Base-by-base conservation (phyloP, 495 filamentous ascomycete species). In the Aspergillus cristatus region DNA sequence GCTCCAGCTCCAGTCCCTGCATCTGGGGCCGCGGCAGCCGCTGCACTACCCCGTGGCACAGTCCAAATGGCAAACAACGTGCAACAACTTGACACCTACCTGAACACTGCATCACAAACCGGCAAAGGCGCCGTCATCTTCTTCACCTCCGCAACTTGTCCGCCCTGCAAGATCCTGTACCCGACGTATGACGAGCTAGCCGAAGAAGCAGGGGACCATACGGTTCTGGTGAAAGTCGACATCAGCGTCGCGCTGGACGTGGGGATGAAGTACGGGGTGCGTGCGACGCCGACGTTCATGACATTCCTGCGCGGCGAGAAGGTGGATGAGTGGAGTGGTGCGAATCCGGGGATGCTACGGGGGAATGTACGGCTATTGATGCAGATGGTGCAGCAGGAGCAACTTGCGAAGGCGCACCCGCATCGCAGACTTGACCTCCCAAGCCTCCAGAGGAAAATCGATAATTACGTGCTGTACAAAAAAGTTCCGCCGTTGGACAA, bases 111-210 rank as follows among this genome's bases (percentile, higher is more conserved):
- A 7, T 65, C 72, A 14, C 60, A 70, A n/a, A 14, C 28, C 28
- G 11, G 13, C 13, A 73, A 78, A 1, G 88, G 83, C 45, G 84
- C 86, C 3, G 78, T 91, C 20, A 71, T 95, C 42, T 97, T 95
- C 70, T 97, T 97, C 60, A 96, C 90, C 2, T 89, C 83, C 7
- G 70, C 83, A 3, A 91, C 80, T 18, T 96, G 90, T 50, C 74
- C 79, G 1, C 87, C 90, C 3, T 96, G 90, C 71, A 86, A 79
- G 58, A 59, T 74, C 11, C 72, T 94, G 4, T 90, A 95, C 47
- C 88, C 89, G 13, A 62, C 80, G 5, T 96, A 87, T 48, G 81
- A 94, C 37, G 68, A 83, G 40, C 68, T 96, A 1, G 89, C 90
- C 10, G 74, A 68, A 20, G 81, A 90, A 46, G 71, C 76, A 16